phyloP scores from a whole-genome alignment of 2,329 filamentous ascomycete genomes.

The Waltergamsia citrina region DNA sequence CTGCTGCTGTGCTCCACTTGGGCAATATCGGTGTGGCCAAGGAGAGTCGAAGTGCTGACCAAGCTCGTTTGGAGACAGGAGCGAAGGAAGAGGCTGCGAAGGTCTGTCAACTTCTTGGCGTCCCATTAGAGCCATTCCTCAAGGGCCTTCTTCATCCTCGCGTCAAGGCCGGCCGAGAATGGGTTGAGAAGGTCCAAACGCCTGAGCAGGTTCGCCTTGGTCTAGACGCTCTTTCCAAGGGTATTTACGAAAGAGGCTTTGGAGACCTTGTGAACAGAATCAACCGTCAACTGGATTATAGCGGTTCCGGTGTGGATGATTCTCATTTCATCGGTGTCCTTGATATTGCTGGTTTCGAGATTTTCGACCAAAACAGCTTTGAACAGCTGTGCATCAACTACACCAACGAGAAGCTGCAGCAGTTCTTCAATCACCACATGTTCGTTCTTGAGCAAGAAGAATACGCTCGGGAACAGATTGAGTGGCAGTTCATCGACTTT shows the following conservation, averaged over 20 bases:
- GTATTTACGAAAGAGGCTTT: constrained; percentile 94
- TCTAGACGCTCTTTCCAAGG: constrained; percentile 87
- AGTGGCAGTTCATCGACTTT: constrained; percentile 99
- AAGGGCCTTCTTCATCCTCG: constrained; percentile 84
- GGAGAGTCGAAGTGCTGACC: constrained; percentile 83
- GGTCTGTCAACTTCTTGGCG: constrained; percentile 77
- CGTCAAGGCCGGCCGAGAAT: constrained; percentile 92
- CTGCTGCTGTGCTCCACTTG: constrained; percentile 86
- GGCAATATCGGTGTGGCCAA: constrained; percentile 87
- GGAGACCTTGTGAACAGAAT: constrained; percentile 87
- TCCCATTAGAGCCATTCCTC: constrained; percentile 75
- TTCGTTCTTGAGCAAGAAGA: constrained; percentile 98
- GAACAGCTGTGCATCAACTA: constrained; percentile 99
- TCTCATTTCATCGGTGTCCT: constrained; percentile 95
- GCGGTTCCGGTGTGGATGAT: constrained; percentile 73
- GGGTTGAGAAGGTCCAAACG: constrained; percentile 97
- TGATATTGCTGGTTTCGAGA: constrained; percentile 98
- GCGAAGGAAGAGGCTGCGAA: constrained; percentile 65
- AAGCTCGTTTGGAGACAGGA: constrained; percentile 72
- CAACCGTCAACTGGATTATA: constrained; percentile 85
- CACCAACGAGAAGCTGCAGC: constrained; percentile 97
- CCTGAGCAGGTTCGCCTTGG: constrained; percentile 89
- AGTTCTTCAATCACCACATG: constrained; percentile 99
- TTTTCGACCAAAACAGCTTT: constrained; percentile 97
- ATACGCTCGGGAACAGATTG: constrained; percentile 93